A percentile compares a stretch with the other conserved stretches of the same genome.
Evolutionary conservation across 805 yeast species (phyloP).

Genomic region (Candida sonorensis): DNA sequence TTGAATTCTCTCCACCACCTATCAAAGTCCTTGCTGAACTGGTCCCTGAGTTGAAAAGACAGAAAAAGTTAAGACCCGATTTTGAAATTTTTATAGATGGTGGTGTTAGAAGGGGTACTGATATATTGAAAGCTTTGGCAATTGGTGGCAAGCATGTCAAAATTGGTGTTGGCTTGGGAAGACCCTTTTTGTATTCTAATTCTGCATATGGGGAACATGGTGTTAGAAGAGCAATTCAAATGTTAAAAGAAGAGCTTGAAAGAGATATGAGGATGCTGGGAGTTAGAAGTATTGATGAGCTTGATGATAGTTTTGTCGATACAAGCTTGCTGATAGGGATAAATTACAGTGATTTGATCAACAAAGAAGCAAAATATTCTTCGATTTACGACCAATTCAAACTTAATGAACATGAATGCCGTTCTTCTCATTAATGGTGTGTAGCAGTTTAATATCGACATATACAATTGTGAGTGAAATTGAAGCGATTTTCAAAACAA

Average conservation of each 20-base stretch:
- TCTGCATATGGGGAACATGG: slow-evolving; percentile 60
- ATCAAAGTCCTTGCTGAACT: slow-evolving; percentile 69
- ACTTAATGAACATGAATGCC: no score
- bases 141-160: slow-evolving; percentile 69
- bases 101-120: slow-evolving; percentile 65
- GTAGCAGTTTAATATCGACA: no score
- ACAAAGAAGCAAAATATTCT: no score
- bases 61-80: slow-evolving; percentile 39
- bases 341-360: no score
- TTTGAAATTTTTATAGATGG: slow-evolving; percentile 62
- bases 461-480: no score
- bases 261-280: slow-evolving; percentile 81
- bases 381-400: no score
- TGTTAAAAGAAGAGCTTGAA: slow-evolving; percentile 62
- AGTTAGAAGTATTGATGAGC: slow-evolving; percentile 51
- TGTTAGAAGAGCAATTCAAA: slow-evolving; percentile 50
- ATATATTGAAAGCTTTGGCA: slow-evolving; percentile 57
- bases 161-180: slow-evolving; percentile 63
- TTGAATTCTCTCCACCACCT: slow-evolving; percentile 77
- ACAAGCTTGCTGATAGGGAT: no score
- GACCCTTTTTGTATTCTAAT: slow-evolving; percentile 61
- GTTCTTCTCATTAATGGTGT: no score
- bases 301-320: slow-evolving; percentile 60
- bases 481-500: no score
- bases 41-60: slow-evolving; percentile 41